Base-by-base conservation (phyloP, 2,329 filamentous ascomycete genomes). In the Colletotrichum gigasporum region DNA sequence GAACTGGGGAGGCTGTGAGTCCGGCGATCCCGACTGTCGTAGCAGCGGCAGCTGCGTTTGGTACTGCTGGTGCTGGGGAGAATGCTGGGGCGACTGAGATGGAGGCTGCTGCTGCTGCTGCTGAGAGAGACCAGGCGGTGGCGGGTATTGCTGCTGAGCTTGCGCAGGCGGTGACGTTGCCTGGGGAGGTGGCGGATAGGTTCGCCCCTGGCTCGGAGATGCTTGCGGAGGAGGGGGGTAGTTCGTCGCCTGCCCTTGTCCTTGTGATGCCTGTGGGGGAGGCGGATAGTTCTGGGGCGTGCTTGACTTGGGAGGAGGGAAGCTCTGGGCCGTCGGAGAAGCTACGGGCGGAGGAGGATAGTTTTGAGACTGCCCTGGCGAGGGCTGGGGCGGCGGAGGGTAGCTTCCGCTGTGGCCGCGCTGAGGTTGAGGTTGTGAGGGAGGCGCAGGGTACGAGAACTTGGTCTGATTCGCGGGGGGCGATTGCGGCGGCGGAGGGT, bases 401-500 rank as follows among this genome's bases (percentile, higher is more conserved):
- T 78, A 75, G 68, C 63, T 66, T n/a, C 58, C 71, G 69, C 58
- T 69, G 16, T 60, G 65, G 7, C 60, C 63, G 56, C 54, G 65
- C 53, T 65, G 71, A 9, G 42, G 58, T 48, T 32, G 67, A 67
- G 12, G 57, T 41, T 65, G 67, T 28, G 58, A 50, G 22, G 80
- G 77, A 11, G 80, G 80, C 54, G 81, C 76, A 51, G 81, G 76
- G 48, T 82, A 74, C 44, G 76, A 83, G 72, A 82, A 83, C 45
- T 79, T 80, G 20, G 79, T 75, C 66, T 79, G 78, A 71, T 77
- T 78, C 41, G 80, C 79, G 3, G 82, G 81, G 50, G 82, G 79
- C 20, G 83, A 84, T 5, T 77, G 80, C 28, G 82, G 81, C 16
- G 82, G 82, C 48, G 78, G 76, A 45, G 81, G 80, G 69, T 82